Evolutionary conservation across 2,329 filamentous ascomycete genomes (phyloP), one percentile per base, ranked within the genome.

Genomic region (Blastomyces parvus): DNA sequence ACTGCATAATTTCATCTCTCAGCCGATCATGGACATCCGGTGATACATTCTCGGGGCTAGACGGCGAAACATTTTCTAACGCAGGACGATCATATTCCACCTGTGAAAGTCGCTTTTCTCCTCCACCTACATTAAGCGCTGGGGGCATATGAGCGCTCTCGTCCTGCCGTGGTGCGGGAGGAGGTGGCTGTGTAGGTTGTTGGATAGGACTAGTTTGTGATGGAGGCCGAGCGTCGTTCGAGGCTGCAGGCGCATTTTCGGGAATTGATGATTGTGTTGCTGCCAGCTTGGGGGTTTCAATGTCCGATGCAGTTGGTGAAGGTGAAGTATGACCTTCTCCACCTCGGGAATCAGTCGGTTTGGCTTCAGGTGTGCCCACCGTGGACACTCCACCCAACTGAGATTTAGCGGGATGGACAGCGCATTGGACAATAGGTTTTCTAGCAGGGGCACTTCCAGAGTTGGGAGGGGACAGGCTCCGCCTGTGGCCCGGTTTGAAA

Each of bases 371-470:
- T 19, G 42, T 33, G 42, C 19, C 19, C 7, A n/a, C 38, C 11
- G 19, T 25, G n/a, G 60, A 40, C 9, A 63, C 64, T 44, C 80
- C 74, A 46, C 77, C 83, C 53, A 78, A 71, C 62, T 80, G 77
- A 42, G 78, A 78, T 53, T 76, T 66, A 22, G 77, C 72, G 60
- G 74, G 61, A 27, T 68, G 65, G 25, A 74, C 76, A 25, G 74
- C 76, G 9, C 79, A 74, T 55, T 79, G 79, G 42, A 87, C 69
- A 27, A 79, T 76, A 3, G 85, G 84, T 40, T 79, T 82, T 58
- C 82, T 81, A n/a, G 84, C 85, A 40, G 85, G 85, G 63, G 84
- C 87, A 63, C 85, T 85, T 53, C 80, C 81, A 22, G 80, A 78
- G 64, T 80, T 83, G 3, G 86, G 85, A 44, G 84, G 81, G 63